phyloP scores from a whole-genome alignment of 1,284 basidiomycete species.

The Malassezia sympodialis region DNA sequence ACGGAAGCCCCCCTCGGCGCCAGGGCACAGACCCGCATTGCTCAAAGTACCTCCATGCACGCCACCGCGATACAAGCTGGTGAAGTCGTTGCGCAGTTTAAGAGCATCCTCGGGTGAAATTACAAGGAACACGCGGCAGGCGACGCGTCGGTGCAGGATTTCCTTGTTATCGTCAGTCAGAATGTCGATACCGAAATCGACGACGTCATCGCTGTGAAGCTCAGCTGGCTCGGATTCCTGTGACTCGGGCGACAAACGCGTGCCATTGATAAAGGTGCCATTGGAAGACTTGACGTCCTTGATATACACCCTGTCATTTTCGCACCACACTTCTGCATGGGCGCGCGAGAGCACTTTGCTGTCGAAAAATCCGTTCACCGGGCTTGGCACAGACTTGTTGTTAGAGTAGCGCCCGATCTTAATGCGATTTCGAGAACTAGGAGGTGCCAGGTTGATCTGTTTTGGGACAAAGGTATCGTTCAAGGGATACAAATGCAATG shows the following conservation, averaged over 20 bases:
- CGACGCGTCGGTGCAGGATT: constrained; percentile 95
- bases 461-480: constrained; percentile 95
- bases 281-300: constrained; percentile 97
- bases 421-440: constrained; percentile 53
- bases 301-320: constrained; percentile 64
- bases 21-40: constrained; percentile 36
- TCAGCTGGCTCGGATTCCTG: constrained; percentile 87
- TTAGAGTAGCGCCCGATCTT: constrained; percentile 99
- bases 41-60: constrained; percentile 37
- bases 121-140: constrained; percentile 80
- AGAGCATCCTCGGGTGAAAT: constrained; percentile 71
- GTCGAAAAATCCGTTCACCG: constrained; percentile 94
- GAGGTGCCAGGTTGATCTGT: constrained; percentile 71
- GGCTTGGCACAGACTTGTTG: constrained; percentile 84
- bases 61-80: constrained; percentile 41
- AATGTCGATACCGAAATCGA: constrained; percentile 98
- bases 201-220: constrained; percentile 85
- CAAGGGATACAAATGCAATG: constrained; percentile 65
- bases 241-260: constrained; percentile 77
- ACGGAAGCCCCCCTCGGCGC: constrained; percentile 41
- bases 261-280: constrained; percentile 95
- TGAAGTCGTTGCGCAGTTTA: constrained; percentile 42
- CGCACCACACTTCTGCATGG: constrained; percentile 97
- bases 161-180: constrained; percentile 97
- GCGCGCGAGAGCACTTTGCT: constrained; percentile 88